A percentile compares a stretch with the other conserved stretches of the same genome.
Conservation (phyloP, 768 basidiomycete genomes). For the Paxillus ammoniavirescens region DNA sequence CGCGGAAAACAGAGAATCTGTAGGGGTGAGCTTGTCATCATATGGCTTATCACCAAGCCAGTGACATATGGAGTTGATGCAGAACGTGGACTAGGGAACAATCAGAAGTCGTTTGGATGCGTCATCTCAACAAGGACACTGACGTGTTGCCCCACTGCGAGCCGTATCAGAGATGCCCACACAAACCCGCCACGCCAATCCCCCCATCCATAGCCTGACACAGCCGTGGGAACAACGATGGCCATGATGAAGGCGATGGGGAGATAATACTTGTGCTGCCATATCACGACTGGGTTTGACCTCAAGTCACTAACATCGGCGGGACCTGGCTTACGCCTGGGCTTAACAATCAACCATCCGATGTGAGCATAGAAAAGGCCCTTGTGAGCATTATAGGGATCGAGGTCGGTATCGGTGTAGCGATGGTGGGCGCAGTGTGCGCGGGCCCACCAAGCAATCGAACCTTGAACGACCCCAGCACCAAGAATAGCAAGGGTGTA, state of each 20-base stretch:
- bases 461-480: conserved; percentile 88
- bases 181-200: conserved; percentile 26
- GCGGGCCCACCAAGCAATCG: conserved; percentile 96
- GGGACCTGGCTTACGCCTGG: conserved; percentile 78
- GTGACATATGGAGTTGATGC: conserved; percentile 91
- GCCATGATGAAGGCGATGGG: conserved; percentile 62
- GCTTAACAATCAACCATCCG: conserved; percentile 89
- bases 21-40: conserved; percentile 89
- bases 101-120: neutral
- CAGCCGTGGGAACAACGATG: conserved; percentile 61
- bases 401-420: conserved; percentile 92
- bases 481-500: conserved; percentile 81
- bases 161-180: conserved; percentile 44
- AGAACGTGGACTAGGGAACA: conserved; percentile 75
- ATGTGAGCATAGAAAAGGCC: conserved; percentile 83
- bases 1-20: conserved; percentile 82
- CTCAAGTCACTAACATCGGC: conserved; percentile 83
- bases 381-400: conserved; percentile 87
- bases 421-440: conserved; percentile 94
- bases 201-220: conserved; percentile 16
- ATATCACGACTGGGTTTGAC: conserved; percentile 72
- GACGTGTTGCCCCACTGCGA: conserved; percentile 83
- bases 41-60: conserved; percentile 90
- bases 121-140: conserved; percentile 27
- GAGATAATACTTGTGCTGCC: conserved; percentile 82